Evolutionary conservation across 2,329 filamentous ascomycete species (phyloP).

Genomic region (Plectosphaerella plurivora): DNA sequence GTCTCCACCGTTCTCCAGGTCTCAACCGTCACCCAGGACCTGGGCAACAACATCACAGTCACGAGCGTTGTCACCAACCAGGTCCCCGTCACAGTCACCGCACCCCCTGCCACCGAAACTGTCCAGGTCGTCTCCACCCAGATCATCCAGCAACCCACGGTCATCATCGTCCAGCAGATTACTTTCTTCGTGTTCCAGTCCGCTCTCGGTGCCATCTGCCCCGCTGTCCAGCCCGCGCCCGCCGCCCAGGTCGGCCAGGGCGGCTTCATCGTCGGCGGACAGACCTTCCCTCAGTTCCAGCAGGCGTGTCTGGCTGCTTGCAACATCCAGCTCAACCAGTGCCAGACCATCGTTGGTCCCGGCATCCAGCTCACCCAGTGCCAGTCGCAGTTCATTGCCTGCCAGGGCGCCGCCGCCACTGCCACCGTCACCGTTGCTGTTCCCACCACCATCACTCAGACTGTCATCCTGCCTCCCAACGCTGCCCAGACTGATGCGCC

Average conservation of each 20-base stretch:
- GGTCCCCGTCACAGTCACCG: constrained; percentile 2
- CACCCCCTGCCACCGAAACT: constrained; percentile 3
- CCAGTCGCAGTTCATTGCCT: constrained; percentile 11
- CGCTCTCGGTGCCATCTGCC: constrained; percentile 9
- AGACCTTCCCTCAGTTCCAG: constrained; percentile 11
- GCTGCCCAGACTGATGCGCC: constrained; percentile 2
- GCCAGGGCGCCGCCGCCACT: constrained; percentile 11
- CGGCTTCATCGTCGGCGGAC: constrained; percentile 12
- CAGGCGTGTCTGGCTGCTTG: constrained; percentile 11
- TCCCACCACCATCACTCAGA: constrained; percentile 11
- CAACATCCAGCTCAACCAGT: constrained; percentile 12
- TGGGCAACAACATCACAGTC: constrained; percentile 5
- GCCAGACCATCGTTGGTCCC: constrained; percentile 11
- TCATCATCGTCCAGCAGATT: constrained; percentile 13
- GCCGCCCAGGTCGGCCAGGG: constrained; percentile 9
- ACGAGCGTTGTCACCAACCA: constrained; percentile 10
- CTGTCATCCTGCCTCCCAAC: constrained; percentile 8
- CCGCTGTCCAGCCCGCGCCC: constrained; percentile 4
- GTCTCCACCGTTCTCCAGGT: background rate
- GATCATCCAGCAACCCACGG: constrained; percentile 7
- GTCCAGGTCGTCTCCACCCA: constrained; percentile 2
- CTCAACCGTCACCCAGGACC: background rate
- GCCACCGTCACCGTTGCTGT: constrained; percentile 12
- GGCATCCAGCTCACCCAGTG: constrained; percentile 13
- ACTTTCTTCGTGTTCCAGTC: constrained; percentile 13